A percentile compares a stretch with the other conserved stretches of the same genome.
Evolutionary conservation across 2,329 filamentous ascomycete species (phyloP).

Genomic region (Exutisphaerella laricina): DNA sequence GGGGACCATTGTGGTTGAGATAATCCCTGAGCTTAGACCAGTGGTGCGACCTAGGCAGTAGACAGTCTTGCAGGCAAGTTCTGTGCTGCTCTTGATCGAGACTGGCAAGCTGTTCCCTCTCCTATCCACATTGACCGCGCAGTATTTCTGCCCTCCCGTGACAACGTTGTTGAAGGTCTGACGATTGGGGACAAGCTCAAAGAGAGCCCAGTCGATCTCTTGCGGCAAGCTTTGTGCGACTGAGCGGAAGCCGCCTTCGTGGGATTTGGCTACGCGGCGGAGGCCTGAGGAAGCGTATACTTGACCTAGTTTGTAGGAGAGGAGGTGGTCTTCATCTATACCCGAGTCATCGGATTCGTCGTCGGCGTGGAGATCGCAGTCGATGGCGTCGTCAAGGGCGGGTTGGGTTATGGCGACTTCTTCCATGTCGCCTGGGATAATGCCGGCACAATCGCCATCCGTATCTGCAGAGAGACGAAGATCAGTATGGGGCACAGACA

Average conservation of each 20-base stretch:
- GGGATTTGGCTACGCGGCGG: slow-evolving; percentile 47
- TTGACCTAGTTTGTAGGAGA: slow-evolving; percentile 73
- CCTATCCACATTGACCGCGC: slow-evolving; percentile 24
- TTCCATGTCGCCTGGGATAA: slow-evolving; percentile 68
- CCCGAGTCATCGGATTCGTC: slow-evolving; percentile 75
- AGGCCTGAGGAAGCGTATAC: slow-evolving; percentile 89
- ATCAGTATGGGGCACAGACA: not conserved
- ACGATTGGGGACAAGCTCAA: slow-evolving; percentile 69
- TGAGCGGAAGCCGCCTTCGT: slow-evolving; percentile 39
- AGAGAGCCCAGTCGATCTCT: slow-evolving; percentile 93
- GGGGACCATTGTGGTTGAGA: slow-evolving; percentile 70
- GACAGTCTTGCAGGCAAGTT: slow-evolving; percentile 69
- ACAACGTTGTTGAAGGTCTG: slow-evolving; percentile 68
- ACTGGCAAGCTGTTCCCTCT: slow-evolving; percentile 35
- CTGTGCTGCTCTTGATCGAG: slow-evolving; percentile 55
- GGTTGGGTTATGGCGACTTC: slow-evolving; percentile 84
- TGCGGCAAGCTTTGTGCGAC: slow-evolving; percentile 62
- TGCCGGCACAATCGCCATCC: slow-evolving; percentile 66
- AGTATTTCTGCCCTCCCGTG: slow-evolving; percentile 45
- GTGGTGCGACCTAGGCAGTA: slow-evolving; percentile 86
- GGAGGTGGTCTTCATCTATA: slow-evolving; percentile 75
- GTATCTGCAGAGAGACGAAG: slow-evolving; percentile 11
- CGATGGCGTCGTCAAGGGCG: slow-evolving; percentile 65
- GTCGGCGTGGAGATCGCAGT: slow-evolving; percentile 69
- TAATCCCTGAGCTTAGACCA: slow-evolving; percentile 71